A percentile compares a stretch with the other conserved stretches of the same genome.
phyloP scores from a whole-genome alignment of 495 filamentous ascomycete species.

The Podospora appendiculata region DNA sequence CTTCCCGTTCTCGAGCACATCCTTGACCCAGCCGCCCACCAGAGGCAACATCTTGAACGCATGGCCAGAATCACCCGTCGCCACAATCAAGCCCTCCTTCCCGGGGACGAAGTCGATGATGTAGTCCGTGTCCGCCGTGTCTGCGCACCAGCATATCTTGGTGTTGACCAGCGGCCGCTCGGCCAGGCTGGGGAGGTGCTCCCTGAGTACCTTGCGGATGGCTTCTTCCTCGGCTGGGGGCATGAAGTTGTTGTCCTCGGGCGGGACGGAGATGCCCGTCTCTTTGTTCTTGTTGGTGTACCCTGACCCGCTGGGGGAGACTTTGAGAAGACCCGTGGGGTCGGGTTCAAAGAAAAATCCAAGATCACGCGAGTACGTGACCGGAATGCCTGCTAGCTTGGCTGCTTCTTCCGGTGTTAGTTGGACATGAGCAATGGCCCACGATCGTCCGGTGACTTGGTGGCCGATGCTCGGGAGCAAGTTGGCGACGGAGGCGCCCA shows the following conservation, averaged over 20 bases:
- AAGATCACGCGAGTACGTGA: constrained; percentile 46
- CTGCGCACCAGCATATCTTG: constrained; percentile 50
- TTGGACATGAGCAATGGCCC: constrained; percentile 47
- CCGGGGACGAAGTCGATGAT: constrained; percentile 48
- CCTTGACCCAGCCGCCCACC: constrained; percentile 41
- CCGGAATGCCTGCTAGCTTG: constrained; percentile 43
- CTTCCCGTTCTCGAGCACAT: constrained; percentile 13
- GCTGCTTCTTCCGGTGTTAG: constrained; percentile 44
- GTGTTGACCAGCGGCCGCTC: constrained; percentile 41
- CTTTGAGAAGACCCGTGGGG: constrained; percentile 44
- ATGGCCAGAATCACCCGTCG: constrained; percentile 47
- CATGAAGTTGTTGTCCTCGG: constrained; percentile 31
- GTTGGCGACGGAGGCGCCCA: constrained; percentile 17
- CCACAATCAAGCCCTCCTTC: constrained; percentile 33
- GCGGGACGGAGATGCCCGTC: constrained; percentile 16
- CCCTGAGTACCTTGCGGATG: constrained; percentile 35
- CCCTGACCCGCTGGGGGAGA: constrained; percentile 47
- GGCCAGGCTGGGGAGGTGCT: constrained; percentile 43
- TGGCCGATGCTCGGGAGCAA: constrained; percentile 18
- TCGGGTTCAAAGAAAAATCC: constrained; percentile 57
- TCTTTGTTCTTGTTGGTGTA: constrained; percentile 36
- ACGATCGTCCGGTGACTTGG: constrained; percentile 40
- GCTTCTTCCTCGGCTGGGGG: constrained; percentile 41
- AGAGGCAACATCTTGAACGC: constrained; percentile 53
- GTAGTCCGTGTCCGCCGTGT: constrained; percentile 47